Evolutionary conservation across 352 stramenopile species (phyloP).

Genomic region (Globisporangium orthogonon): DNA sequence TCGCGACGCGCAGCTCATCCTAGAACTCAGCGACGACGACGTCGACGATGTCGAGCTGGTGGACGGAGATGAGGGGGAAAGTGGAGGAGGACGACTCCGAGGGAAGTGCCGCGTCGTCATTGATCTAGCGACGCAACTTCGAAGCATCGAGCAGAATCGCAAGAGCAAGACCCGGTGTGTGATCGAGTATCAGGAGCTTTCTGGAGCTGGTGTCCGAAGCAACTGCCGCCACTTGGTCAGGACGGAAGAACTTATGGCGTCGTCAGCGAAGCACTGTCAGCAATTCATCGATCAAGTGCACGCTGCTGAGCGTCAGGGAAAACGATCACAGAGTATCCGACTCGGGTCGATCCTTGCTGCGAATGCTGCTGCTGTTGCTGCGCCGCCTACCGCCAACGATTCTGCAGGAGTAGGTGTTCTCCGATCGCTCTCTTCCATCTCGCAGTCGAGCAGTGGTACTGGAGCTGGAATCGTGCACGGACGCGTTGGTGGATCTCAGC

Average conservation of each 20-base stretch:
- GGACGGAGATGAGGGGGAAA: conserved; percentile 4
- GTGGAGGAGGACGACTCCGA: background rate
- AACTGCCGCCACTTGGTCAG: conserved; percentile 3
- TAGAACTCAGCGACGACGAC: conserved; percentile 29
- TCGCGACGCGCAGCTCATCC: conserved; percentile 21
- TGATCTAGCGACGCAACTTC: conserved; percentile 36
- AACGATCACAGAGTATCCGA: conserved; percentile 25
- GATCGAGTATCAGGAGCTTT: conserved; percentile 28
- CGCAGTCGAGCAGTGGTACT: background rate
- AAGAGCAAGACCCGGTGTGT: conserved; percentile 61
- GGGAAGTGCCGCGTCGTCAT: conserved; percentile 24
- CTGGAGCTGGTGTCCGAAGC: background rate
- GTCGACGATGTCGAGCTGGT: conserved; percentile 12
- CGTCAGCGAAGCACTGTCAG: conserved; percentile 53
- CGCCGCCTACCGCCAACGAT: background rate
- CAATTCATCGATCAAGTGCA: conserved; percentile 50
- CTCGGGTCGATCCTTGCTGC: conserved; percentile 15
- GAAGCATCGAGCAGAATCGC: conserved; percentile 34
- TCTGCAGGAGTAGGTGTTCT: background rate
- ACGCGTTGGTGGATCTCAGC: background rate
- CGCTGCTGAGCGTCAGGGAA: conserved; percentile 29
- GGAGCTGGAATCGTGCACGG: background rate
- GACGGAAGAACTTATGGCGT: conserved; percentile 64
- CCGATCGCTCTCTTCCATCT: background rate
- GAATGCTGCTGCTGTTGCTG: background rate